These are phyloP conservation scores for Solanum chiquidenum DNA, from an alignment of 257 asterid species.

Conservation along the genomic window DNA sequence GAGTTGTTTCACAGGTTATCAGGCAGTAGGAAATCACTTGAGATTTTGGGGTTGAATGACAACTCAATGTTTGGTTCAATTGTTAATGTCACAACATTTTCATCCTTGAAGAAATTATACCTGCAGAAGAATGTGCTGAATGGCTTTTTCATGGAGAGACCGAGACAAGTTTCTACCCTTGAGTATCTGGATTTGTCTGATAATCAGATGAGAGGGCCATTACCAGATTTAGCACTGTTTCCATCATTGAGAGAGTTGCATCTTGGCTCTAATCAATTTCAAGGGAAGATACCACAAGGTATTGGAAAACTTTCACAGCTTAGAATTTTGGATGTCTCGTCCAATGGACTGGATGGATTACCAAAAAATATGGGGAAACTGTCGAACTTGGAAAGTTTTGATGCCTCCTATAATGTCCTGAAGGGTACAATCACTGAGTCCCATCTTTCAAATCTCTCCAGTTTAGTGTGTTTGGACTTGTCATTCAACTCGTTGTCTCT, in stretches of 20 bases:
- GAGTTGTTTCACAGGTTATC: neutral
- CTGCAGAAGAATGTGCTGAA: neutral
- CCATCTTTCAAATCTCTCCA: conserved; percentile 2
- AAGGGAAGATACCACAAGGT: neutral
- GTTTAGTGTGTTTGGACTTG: neutral
- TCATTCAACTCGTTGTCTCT: conserved; percentile 7
- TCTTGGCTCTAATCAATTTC: conserved; percentile 2
- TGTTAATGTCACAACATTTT: neutral
- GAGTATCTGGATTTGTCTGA: neutral
- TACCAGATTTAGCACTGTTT: neutral
- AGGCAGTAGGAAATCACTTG: neutral
- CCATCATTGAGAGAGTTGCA: neutral
- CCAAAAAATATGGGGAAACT: conserved; percentile 6
- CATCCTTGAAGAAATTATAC: neutral
- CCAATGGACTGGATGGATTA: neutral
- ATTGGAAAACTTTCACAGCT: neutral
- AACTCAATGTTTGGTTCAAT: conserved; percentile 5
- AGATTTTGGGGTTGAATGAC: neutral
- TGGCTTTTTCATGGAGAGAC: neutral
- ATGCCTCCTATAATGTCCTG: conserved; percentile 5
- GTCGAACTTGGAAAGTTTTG: neutral
- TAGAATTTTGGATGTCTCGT: neutral
- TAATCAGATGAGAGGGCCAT: conserved; percentile 1
- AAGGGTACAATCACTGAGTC: conserved; percentile 11
- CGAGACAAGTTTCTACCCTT: neutral